These are phyloP conservation scores for Ophiocordyceps sinensis DNA, from an alignment of 2,329 filamentous ascomycete species.

Conservation along the genomic window DNA sequence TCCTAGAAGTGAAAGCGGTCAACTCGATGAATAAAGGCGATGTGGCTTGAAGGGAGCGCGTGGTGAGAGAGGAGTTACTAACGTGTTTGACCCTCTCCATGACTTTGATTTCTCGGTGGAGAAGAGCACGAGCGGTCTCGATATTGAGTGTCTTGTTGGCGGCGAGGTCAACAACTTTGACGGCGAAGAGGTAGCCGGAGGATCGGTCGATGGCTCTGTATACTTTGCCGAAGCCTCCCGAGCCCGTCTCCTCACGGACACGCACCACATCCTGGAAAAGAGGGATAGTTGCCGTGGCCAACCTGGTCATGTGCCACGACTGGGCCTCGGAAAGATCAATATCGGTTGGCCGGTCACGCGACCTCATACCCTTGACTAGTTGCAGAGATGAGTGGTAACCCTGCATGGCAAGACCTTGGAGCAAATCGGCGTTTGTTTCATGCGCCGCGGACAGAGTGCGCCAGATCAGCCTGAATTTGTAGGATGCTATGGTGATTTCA, in stretches of 20 bases:
- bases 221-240: not conserved
- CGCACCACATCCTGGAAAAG: not conserved
- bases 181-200: not conserved
- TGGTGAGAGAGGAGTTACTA: not conserved
- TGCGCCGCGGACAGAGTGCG: not conserved
- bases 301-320: not conserved
- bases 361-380: not conserved
- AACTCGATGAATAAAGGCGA: no score
- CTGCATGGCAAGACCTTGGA: not conserved
- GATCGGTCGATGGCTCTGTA: not conserved
- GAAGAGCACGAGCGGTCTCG: not conserved
- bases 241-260: not conserved
- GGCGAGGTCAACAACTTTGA: not conserved
- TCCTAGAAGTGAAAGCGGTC: no score
- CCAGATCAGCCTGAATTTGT: not conserved
- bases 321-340: not conserved
- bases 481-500: not conserved
- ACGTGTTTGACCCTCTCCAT: not conserved
- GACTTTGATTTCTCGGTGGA: constrained; percentile 1
- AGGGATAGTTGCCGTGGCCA: not conserved
- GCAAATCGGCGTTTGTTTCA: no score
- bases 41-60: not conserved
- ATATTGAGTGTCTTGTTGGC: not conserved
- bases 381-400: not conserved
- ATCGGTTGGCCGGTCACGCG: not conserved